A percentile compares a stretch with the other conserved stretches of the same genome.
Evolutionary conservation across 495 filamentous ascomycete species (phyloP).

Genomic region (Talaromyces stipitatus): DNA sequence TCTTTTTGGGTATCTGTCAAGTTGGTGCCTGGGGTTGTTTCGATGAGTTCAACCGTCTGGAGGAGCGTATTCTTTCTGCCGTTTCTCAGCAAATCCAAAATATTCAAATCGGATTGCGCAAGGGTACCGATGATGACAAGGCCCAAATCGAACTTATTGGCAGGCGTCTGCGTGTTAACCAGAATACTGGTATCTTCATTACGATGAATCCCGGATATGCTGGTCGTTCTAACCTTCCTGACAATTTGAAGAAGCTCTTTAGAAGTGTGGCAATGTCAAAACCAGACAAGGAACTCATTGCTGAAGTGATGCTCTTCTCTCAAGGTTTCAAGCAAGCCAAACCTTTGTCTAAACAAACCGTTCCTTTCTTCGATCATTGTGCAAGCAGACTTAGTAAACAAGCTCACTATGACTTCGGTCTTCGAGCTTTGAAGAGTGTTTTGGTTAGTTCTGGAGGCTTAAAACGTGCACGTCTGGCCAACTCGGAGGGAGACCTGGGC

Average conservation of each 20-base stretch:
- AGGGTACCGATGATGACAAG: constrained; percentile 66
- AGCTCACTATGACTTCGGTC: constrained; percentile 96
- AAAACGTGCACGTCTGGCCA: constrained; percentile 73
- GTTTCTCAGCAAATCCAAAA: constrained; percentile 99
- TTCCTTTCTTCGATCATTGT: constrained; percentile 96
- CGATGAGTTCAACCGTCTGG: constrained; percentile 97
- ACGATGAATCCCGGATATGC: constrained; percentile 99
- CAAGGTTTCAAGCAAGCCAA: constrained; percentile 98
- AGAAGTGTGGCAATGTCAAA: constrained; percentile 99
- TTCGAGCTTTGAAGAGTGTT: constrained; percentile 96
- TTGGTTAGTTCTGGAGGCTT: constrained; percentile 93
- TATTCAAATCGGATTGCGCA: constrained; percentile 89
- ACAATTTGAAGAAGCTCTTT: constrained; percentile 99
- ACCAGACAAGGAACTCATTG: constrained; percentile 97
- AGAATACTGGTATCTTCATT: constrained; percentile 96
- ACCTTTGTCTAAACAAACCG: constrained; percentile 81
- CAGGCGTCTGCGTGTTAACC: constrained; percentile 76
- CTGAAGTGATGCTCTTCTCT: constrained; percentile 99
- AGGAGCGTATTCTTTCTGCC: constrained; percentile 93
- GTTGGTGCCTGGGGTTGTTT: constrained; percentile 99
- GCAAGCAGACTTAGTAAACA: constrained; percentile 76
- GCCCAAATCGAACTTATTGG: constrained; percentile 90
- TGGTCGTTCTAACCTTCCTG: constrained; percentile 91
- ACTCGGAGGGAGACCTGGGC: constrained; percentile 45
- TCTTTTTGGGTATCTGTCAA: constrained; percentile 98